Evolutionary conservation across 345 rosid genomes (phyloP).

Genomic region (Toxicodendron radicans): DNA sequence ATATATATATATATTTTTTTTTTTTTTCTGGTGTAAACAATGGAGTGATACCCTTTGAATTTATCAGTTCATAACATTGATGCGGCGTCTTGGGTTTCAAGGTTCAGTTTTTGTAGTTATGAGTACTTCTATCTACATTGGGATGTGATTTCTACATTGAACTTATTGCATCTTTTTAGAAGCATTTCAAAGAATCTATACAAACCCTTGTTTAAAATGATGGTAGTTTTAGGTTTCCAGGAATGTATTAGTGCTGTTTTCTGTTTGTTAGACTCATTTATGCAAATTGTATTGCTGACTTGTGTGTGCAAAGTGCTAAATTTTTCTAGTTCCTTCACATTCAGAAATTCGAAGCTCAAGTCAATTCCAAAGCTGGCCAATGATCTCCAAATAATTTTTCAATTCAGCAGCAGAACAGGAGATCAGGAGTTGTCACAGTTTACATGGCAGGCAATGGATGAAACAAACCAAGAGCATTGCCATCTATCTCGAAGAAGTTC

Average conservation of each 20-base stretch:
- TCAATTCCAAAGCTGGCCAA: constrained; percentile 48
- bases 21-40: not conserved
- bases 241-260: not conserved
- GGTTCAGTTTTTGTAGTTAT: not conserved
- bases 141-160: not conserved
- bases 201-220: not conserved
- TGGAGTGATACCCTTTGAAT: not conserved
- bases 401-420: constrained; percentile 26
- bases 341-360: constrained; percentile 61
- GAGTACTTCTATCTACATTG: not conserved
- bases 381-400: constrained; percentile 46
- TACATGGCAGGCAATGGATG: constrained; percentile 24
- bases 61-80: not conserved
- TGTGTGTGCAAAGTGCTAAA: not conserved
- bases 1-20: too few relatives aligned
- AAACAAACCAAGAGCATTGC: constrained; percentile 2
- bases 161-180: not conserved
- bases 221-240: not conserved
- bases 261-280: not conserved
- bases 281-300: not conserved
- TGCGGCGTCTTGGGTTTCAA: not conserved
- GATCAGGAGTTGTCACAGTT: constrained; percentile 18
- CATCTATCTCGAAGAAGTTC: constrained; percentile 27
- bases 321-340: not conserved
- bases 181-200: not conserved